Base-by-base conservation (phyloP, 225 moss, liverwort and hornwort genomes). In the Bryum argenteum region DNA sequence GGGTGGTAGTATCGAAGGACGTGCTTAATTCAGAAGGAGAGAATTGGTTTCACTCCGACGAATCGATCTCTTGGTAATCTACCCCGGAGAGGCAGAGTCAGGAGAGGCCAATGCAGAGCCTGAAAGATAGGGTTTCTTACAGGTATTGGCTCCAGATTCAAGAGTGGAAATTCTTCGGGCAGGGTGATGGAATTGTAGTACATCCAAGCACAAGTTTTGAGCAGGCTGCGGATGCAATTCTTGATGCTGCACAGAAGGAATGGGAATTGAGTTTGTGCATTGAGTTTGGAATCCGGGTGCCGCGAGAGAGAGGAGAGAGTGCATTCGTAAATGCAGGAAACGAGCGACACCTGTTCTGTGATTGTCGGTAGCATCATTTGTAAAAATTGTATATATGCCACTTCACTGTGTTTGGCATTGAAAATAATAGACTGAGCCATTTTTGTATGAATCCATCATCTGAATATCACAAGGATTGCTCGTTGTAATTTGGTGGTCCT, bases 391-490 rank as follows among this genome's bases (percentile, higher is more conserved):
- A 70, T 63, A 68, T 58, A 22, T 17, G 47, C 9, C 52, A 44
- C 7, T 33, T 33, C 33, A 33, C 7, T 33, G 33, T 33, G 33
- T 33, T 39, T 19, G 10, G 40, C 39, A 61, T 33, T 33, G 33
- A 33, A 33, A 33, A 33, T 33, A 33, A 52, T 14, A 45, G 45
- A 54, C 15, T 9, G 16, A 45, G 23, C 57, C 22, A 37, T 16
- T 57, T 69, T 73, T 77, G 68, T 72, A 53, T 53, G 63, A 68
- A 64, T 39, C 50, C 43, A 42, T 9, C 8, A 38, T 33, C 20
- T 33, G 18, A 57, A 63, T 56, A 39, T 24, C 44, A 26, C 18
- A 23, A 43, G n/a, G 0, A 48, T 17, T 75, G 41, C 20, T 56
- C 26, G 14, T 13, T 45, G 45, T 24, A 58, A n/a, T 17, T 16